Evolutionary conservation across 306 rosid genomes (phyloP), one percentile per base, ranked within the genome.

Genomic region (Adenanthera pavonina): DNA sequence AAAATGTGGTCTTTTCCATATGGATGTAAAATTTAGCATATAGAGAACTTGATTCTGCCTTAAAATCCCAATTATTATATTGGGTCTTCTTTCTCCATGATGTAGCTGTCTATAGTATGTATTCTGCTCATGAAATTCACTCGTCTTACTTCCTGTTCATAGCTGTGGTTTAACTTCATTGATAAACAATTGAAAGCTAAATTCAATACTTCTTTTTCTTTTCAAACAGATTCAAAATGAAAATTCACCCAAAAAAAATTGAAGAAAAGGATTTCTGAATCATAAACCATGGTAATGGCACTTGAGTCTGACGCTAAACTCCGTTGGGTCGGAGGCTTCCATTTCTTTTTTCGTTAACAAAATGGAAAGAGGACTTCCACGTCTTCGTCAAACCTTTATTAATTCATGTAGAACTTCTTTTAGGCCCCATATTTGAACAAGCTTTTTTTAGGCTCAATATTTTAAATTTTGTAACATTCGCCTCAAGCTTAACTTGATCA

Each of bases 21-120:
- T 84, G 78, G 48, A 85, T 84, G 90, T 85, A 86, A 44, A 86
- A 83, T 72, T 84, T 82, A 82, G 30, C 72, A 86, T 82, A 69
- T 86, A 88, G 91, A 81, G 75, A 72, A 69, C 78, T 82, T 76
- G 80, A 73, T 78, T 66, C 72, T 75, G 89, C 80, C 79, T 85
- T 86, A 15, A 74, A 81, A 77, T 91, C 90, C 79, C 87, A 36
- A 75, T 85, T 76, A 78, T 87, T 89, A 81, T 83, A 60, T 78
- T 88, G 83, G 88, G 89, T 82, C 41, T 78, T 83, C 76, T 87
- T 81, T 79, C 34, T 70, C 60, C 72, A 74, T 75, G 79, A 43
- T 81, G 56, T 83, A 85, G 71, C 67, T 84, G 83, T 84, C 85
- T 84, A 86, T 85, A 89, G 60, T 86, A 81, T 91, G 87, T 87